phyloP scores from a whole-genome alignment of 176 grass and related monocot species.

The Musa beccarii region DNA sequence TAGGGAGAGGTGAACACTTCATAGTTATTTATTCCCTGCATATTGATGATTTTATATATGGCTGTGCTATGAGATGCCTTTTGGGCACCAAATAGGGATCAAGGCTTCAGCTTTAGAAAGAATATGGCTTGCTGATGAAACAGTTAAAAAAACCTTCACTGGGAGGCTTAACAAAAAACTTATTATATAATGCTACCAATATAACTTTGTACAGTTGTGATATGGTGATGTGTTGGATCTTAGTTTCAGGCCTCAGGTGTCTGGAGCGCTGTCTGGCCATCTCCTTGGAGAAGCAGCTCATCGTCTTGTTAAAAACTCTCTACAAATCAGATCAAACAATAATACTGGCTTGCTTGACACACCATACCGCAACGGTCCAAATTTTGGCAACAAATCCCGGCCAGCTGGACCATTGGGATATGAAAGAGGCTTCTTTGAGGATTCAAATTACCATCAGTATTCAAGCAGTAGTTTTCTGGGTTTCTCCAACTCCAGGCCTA shows the following conservation, averaged over 20 bases:
- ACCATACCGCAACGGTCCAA: constrained; percentile 41
- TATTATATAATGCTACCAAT: neutral
- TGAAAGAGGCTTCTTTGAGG: constrained; percentile 52
- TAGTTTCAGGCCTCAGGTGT: constrained; percentile 64
- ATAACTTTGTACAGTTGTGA: neutral
- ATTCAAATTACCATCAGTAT: constrained; percentile 23
- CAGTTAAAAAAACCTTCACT: too few relatives aligned
- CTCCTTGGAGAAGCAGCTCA: constrained; percentile 82
- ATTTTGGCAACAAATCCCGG: constrained; percentile 39
- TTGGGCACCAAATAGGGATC: too few relatives aligned
- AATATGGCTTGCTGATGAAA: neutral
- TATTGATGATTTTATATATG: constrained; percentile 7
- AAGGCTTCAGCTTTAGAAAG: neutral
- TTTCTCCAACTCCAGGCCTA: constrained; percentile 43
- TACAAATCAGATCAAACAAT: constrained; percentile 62
- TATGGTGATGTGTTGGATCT: constrained; percentile 11
- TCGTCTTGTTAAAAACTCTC: constrained; percentile 83
- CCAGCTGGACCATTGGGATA: constrained; percentile 58
- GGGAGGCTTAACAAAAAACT: too few relatives aligned
- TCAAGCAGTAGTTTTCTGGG: constrained; percentile 19
- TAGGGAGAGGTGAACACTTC: constrained; percentile 57
- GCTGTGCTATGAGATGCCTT: neutral
- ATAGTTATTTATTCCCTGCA: neutral
- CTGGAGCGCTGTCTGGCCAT: constrained; percentile 72
- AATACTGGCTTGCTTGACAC: constrained; percentile 51